phyloP scores from a whole-genome alignment of 129 eudicot genomes.

The Arctium lappa region DNA sequence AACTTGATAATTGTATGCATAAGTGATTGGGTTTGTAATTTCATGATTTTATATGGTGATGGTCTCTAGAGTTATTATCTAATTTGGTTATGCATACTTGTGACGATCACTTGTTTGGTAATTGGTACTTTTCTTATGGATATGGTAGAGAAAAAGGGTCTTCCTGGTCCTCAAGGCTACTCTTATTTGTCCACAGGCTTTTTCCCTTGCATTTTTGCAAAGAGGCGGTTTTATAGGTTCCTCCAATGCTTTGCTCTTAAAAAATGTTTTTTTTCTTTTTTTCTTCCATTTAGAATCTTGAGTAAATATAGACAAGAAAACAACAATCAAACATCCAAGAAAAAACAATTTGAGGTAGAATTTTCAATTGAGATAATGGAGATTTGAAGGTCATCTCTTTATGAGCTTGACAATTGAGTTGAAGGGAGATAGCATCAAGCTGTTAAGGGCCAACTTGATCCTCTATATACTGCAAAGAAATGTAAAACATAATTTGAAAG shows the following conservation, averaged over 20 bases:
- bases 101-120: slow-evolving; percentile 3
- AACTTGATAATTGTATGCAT: slow-evolving; percentile 7
- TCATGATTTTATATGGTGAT: neutral
- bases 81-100: slow-evolving; percentile 1
- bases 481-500: neutral
- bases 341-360: neutral
- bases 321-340: neutral
- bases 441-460: too few species aligned
- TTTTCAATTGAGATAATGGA: neutral
- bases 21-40: neutral
- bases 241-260: neutral
- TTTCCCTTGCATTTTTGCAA: neutral
- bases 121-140: neutral
- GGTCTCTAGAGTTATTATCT: neutral
- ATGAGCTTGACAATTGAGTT: neutral
- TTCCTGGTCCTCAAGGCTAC: neutral
- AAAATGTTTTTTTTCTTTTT: neutral
- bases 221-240: neutral
- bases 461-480: neutral
- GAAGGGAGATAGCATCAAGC: too few species aligned
- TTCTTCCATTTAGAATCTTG: neutral
- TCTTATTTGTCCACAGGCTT: neutral
- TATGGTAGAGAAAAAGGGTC: neutral
- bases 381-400: neutral
- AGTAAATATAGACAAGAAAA: neutral